phyloP scores from a whole-genome alignment of 306 rosid genomes.

The Ammopiptanthus mongolicus region DNA sequence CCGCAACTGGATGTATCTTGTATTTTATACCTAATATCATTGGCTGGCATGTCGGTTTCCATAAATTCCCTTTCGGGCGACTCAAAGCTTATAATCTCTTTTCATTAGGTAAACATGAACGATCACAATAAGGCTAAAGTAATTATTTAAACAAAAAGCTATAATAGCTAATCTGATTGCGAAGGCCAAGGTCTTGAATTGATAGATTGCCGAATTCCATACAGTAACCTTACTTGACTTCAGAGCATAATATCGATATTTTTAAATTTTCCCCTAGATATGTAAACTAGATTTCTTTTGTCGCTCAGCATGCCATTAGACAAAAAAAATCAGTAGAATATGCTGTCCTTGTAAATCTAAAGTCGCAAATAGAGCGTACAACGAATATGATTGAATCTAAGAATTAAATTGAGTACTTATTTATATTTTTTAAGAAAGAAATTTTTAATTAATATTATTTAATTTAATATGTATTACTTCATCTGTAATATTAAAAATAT shows the following conservation, averaged over 20 bases:
- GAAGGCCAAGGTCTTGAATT: constrained; percentile 34
- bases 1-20: not conserved
- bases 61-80: constrained; percentile 22
- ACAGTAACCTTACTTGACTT: constrained; percentile 25
- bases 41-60: constrained; percentile 38
- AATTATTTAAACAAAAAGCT: not conserved
- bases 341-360: constrained; percentile 26
- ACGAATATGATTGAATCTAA: not conserved
- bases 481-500: too few relatives aligned
- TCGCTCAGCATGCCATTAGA: constrained; percentile 10
- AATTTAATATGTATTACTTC: too few relatives aligned
- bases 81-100: constrained; percentile 12
- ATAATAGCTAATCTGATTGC: constrained; percentile 2
- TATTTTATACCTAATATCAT: constrained; percentile 19
- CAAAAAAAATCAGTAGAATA: constrained; percentile 3
- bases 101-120: constrained; percentile 38
- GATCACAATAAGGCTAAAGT: constrained; percentile 25
- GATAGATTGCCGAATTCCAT: constrained; percentile 29
- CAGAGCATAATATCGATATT: constrained; percentile 12
- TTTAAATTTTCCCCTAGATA: not conserved
- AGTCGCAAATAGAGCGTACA: not conserved
- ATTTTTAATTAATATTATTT: too few relatives aligned
- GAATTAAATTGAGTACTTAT: too few relatives aligned
- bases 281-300: constrained; percentile 9
- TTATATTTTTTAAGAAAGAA: too few relatives aligned